phyloP scores from a whole-genome alignment of 192 early-diverging fungal genomes.

The Mortierella alpina region DNA sequence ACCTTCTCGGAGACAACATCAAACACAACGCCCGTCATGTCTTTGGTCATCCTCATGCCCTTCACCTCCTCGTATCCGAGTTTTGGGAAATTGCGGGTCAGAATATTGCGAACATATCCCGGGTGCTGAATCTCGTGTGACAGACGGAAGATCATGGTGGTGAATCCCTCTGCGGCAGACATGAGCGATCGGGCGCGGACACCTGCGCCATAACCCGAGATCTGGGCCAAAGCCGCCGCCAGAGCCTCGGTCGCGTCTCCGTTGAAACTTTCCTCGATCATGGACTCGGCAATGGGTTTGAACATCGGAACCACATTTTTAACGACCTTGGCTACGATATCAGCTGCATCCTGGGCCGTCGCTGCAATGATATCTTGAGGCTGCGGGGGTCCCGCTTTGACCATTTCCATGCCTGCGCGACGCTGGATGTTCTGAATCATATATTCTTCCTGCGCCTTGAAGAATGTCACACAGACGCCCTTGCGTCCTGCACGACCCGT shows the following conservation, averaged over 20 bases:
- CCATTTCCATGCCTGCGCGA: conserved; percentile 85
- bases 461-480: conserved; percentile 94
- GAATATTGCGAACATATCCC: conserved; percentile 85
- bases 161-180: conserved; percentile 82
- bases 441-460: conserved; percentile 86
- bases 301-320: conserved; percentile 86
- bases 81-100: conserved; percentile 76
- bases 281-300: conserved; percentile 74
- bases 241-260: conserved; percentile 83
- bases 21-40: conserved; percentile 83
- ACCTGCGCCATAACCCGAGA: conserved; percentile 87
- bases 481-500: conserved; percentile 91
- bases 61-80: conserved; percentile 80
- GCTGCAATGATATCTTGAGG: conserved; percentile 88
- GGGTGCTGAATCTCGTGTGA: conserved; percentile 77
- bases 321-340: conserved; percentile 75
- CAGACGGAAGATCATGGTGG: conserved; percentile 83
- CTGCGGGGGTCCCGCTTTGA: conserved; percentile 86
- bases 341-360: conserved; percentile 80
- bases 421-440: conserved; percentile 82
- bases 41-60: conserved; percentile 87
- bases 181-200: conserved; percentile 85
- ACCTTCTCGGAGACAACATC: conserved; percentile 83
- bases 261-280: conserved; percentile 72
- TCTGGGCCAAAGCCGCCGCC: conserved; percentile 85